Evolutionary conservation across 2,329 filamentous ascomycete genomes (phyloP).

Genomic region (Pyrenochaeta sp.): DNA sequence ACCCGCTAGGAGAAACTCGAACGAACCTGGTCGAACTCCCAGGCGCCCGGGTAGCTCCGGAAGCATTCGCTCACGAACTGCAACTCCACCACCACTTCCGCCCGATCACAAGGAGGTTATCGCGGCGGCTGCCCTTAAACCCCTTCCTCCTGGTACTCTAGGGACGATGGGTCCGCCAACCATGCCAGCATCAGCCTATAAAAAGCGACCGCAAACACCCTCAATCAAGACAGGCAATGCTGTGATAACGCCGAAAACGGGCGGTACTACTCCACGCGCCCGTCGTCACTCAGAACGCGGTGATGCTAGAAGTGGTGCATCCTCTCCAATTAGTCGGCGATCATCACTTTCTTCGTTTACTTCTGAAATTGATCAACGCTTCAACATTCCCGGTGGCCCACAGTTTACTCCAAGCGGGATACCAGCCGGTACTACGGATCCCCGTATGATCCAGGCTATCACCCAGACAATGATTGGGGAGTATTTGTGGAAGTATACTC

Average conservation of each 20-base stretch:
- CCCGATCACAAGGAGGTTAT: slow-evolving; percentile 84
- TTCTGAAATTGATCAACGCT: slow-evolving; percentile 90
- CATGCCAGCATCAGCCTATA: slow-evolving; percentile 79
- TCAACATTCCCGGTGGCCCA: slow-evolving; percentile 69
- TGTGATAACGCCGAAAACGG: slow-evolving; percentile 53
- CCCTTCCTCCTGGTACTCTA: slow-evolving; percentile 49
- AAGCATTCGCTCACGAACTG: slow-evolving; percentile 66
- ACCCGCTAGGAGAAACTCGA: slow-evolving; percentile 40
- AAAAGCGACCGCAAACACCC: slow-evolving; percentile 53
- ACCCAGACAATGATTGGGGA: slow-evolving; percentile 99
- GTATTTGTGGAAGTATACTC: slow-evolving; percentile 98
- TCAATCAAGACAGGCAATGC: slow-evolving; percentile 53
- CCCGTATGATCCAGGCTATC: slow-evolving; percentile 98
- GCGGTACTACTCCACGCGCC: slow-evolving; percentile 66
- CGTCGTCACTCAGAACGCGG: slow-evolving; percentile 53
- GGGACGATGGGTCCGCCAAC: slow-evolving; percentile 83
- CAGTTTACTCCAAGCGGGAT: slow-evolving; percentile 66
- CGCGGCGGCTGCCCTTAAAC: slow-evolving; percentile 73
- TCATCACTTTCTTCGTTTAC: slow-evolving; percentile 95
- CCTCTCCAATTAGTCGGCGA: slow-evolving; percentile 67
- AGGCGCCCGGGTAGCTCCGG: slow-evolving; percentile 75
- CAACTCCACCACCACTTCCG: slow-evolving; percentile 76
- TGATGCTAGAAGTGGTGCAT: slow-evolving; percentile 54
- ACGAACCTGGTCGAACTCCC: slow-evolving; percentile 42
- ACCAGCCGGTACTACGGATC: slow-evolving; percentile 76